Evolutionary conservation across 257 asterid genomes (phyloP), one percentile per base, ranked within the genome.

Genomic region (Salvia splendens): DNA sequence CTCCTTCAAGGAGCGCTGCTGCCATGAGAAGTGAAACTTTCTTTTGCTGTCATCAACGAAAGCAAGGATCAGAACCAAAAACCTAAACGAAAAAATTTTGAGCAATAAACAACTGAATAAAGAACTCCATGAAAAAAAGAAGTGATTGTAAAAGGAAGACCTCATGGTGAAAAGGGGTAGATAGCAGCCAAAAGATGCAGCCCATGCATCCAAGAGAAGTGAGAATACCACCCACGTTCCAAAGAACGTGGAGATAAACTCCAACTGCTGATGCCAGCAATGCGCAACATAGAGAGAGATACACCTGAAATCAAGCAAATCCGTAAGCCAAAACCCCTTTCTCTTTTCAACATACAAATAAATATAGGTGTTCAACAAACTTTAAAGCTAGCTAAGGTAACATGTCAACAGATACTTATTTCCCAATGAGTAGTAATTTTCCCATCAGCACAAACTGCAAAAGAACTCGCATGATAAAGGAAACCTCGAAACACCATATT

Each of bases 151-250:
- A 24, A 30, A 52, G 16, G 12, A 28, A 41, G 7, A 92, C 98
- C 95, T 89, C 96, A 71, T 87, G 53, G 74, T 86, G 78, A 28
- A 79, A 64, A 36, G 98, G 90, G 5, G 75, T 61, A 6, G 86
- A 74, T 52, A 83, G 74, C 28, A 94, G 75, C 99, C 96, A 87
- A 45, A 68, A 36, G 45, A 86, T 83, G 83, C 82, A 68, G 52
- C 90, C 98, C 36, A 87, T n/a, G 65, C 80, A 79, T 53, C 89
- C 99, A 42, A 91, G 30, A 3, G 84, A 65, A 2, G 99, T 94
- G 20, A 94, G 87, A 20, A 78, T 8, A 45, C 99, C 99, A 47
- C 99, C 99, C 12, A 91, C 74, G 57, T 94, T 89, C 91, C 88
- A 85, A 4, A 94, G 93, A 47, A 91, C 82, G 78, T 94, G 99